Percentiles rank a stretch among this genome's conserved stretches.
phyloP scores from a whole-genome alignment of 2,329 filamentous ascomycete species.

The Pseudogymnoascus sp. region DNA sequence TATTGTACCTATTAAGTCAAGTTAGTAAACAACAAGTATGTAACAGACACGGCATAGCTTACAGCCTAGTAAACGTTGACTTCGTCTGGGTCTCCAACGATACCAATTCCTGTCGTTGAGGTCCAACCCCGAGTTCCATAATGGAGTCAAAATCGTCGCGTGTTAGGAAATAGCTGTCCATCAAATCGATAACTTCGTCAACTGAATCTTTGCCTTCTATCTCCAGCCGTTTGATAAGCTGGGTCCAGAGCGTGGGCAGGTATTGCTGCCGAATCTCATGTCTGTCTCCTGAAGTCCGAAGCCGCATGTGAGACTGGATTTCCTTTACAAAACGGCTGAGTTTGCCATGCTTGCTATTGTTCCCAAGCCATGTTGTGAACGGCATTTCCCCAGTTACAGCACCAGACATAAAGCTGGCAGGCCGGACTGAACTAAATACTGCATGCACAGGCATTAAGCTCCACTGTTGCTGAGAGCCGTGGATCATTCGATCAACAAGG shows the following conservation, averaged over 20 bases:
- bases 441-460: constrained; percentile 95
- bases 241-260: constrained; percentile 77
- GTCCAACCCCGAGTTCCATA: constrained; percentile 80
- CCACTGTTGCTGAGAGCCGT: constrained; percentile 97
- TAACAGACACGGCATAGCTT: constrained; percentile 34
- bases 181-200: constrained; percentile 77
- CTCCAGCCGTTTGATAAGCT: constrained; percentile 66
- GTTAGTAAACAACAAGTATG: neutral
- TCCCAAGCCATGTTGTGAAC: constrained; percentile 90
- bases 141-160: constrained; percentile 92
- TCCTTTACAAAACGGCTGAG: constrained; percentile 79
- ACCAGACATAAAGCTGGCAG: constrained; percentile 79
- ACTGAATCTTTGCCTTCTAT: constrained; percentile 75
- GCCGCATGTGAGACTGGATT: constrained; percentile 93
- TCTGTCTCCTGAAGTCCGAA: constrained; percentile 80
- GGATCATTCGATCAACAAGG: constrained; percentile 94
- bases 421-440: constrained; percentile 87
- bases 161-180: constrained; percentile 95
- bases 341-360: constrained; percentile 79
- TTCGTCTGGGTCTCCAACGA: constrained; percentile 82
- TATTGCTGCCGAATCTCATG: constrained; percentile 95
- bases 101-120: constrained; percentile 66
- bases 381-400: constrained; percentile 60
- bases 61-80: constrained; percentile 79
- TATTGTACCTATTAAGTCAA: constrained; percentile 59